phyloP scores from a whole-genome alignment of 1,284 basidiomycete species.

The Sphaerobolus stellatus region DNA sequence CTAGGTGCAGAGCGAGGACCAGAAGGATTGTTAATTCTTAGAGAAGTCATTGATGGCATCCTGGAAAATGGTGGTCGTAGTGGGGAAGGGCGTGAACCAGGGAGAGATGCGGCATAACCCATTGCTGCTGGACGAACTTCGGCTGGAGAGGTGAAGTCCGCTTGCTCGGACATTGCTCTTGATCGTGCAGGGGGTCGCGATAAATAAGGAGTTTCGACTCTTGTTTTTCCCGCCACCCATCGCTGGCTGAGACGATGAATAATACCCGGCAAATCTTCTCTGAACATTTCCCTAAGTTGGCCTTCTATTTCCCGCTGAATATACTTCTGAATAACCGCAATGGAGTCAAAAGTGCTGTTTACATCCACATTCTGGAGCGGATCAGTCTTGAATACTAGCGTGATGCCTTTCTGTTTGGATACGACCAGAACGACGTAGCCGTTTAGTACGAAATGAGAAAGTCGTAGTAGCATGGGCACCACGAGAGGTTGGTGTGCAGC shows the following conservation, averaged over 20 bases:
- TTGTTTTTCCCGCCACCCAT: slow-evolving; percentile 77
- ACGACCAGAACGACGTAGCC: slow-evolving; percentile 98
- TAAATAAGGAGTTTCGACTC: slow-evolving; percentile 78
- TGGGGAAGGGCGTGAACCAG: slow-evolving; percentile 17
- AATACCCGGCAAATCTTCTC: slow-evolving; percentile 95
- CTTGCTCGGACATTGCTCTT: slow-evolving; percentile 34
- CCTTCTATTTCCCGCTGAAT: slow-evolving; percentile 97
- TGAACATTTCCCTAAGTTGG: slow-evolving; percentile 96
- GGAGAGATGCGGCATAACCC: slow-evolving; percentile 24
- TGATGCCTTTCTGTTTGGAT: slow-evolving; percentile 96
- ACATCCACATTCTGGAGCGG: slow-evolving; percentile 98
- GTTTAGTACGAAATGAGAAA: slow-evolving; percentile 89
- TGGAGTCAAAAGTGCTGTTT: slow-evolving; percentile 96
- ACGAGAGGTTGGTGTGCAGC: slow-evolving; percentile 91
- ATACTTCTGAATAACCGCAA: slow-evolving; percentile 96
- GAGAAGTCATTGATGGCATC: slow-evolving; percentile 1
- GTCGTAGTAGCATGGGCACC: slow-evolving; percentile 97
- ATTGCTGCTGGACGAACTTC: slow-evolving; percentile 25
- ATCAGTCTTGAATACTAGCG: slow-evolving; percentile 99
- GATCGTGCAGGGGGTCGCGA: slow-evolving; percentile 41
- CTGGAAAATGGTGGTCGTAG: not conserved
- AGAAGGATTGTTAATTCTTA: not conserved
- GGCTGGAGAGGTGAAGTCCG: slow-evolving; percentile 30
- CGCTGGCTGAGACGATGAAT: slow-evolving; percentile 95
- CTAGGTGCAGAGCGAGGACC: slow-evolving; percentile 10